Evolutionary conservation across 208 protist genomes (phyloP), one percentile per base, ranked within the genome.

Genomic region (Acanthamoeba triangularis): DNA sequence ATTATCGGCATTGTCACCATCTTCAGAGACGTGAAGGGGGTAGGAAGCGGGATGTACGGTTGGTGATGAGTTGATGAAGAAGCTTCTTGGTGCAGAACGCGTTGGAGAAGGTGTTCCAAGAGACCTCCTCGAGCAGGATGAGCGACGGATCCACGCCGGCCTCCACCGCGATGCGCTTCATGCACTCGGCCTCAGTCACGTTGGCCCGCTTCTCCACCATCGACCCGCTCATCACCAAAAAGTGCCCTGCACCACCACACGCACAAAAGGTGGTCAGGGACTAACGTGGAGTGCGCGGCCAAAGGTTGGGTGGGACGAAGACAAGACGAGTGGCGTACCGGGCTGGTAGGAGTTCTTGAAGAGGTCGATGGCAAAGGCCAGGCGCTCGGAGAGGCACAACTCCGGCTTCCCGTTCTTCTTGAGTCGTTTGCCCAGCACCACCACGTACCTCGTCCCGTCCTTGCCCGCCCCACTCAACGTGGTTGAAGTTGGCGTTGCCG

Each of bases 91-190:
- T 74, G 87, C 87, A 93, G 87, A 93, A 93, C 33, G 87, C 87
- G 87, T 93, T 93, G 44, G 87, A 93, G 87, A 93, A 93, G 87
- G 87, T 93, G 59, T 93, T 93, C 87, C 87, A 93, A 1, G 87
- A 93, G 59, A 76, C 44, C 61, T 76, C 87, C 87, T 93, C 87
- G 37, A 93, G 87, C 30, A 93, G 23, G 61, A 93, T 93, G 11
- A 52, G 23, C 35, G 59, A 67, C 23, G 87, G 59, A 52, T 93
- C 87, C 52, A 93, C 87, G 20, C 87, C 87, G 41, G 87, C 87
- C 30, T 93, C 87, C 23, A 93, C 59, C 23, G 87, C 87, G 14
- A 93, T 93, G 30, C 87, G 35, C 35, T 52, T 93, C 87, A 93
- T 93, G 41, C 87, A 93, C 61, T 93, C 87, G 52, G 87, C 87